A percentile compares a stretch with the other conserved stretches of the same genome.
phyloP scores from a whole-genome alignment of 2,329 filamentous ascomycete genomes.

The Aspergillus arachidicola region DNA sequence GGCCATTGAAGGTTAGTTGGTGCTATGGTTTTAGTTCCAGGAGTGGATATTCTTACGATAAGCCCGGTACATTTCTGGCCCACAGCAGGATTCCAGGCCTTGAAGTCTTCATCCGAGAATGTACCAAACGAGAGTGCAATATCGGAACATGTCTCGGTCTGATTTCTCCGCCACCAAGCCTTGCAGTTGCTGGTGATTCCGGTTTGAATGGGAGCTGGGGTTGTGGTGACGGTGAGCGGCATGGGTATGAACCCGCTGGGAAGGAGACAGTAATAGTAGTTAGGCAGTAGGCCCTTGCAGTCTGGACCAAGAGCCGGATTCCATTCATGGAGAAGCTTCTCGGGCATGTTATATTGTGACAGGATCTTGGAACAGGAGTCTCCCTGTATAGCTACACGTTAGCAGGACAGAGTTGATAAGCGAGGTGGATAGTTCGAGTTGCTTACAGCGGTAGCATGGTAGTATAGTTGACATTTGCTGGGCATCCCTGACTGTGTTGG shows the following conservation, averaged over 20 bases:
- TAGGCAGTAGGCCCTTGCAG: constrained; percentile 8
- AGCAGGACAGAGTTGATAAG: neutral
- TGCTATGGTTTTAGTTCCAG: rapidly evolving
- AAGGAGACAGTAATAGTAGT: constrained; percentile 18
- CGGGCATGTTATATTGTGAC: neutral
- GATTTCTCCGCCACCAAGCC: neutral
- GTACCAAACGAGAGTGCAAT: neutral
- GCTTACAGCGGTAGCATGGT: constrained; percentile 10
- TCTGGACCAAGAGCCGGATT: constrained; percentile 15
- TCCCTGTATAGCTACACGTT: neutral
- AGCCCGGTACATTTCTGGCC: neutral
- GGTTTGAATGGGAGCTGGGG: neutral
- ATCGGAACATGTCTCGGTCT: neutral
- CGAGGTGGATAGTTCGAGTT: no score
- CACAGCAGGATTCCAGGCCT: constrained; percentile 11
- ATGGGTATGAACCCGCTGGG: constrained; percentile 1
- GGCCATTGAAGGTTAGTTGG: neutral
- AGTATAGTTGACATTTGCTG: constrained; percentile 5
- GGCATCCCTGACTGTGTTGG: constrained; percentile 9
- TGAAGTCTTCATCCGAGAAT: constrained; percentile 12
- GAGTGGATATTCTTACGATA: neutral
- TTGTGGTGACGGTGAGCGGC: constrained; percentile 11
- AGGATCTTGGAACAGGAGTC: constrained; percentile 15
- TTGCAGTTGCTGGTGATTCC: constrained; percentile 1
- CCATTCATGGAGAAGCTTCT: constrained; percentile 10